Evolutionary conservation across 2,329 filamentous ascomycete species (phyloP).

Genomic region (Fusarium foetens): DNA sequence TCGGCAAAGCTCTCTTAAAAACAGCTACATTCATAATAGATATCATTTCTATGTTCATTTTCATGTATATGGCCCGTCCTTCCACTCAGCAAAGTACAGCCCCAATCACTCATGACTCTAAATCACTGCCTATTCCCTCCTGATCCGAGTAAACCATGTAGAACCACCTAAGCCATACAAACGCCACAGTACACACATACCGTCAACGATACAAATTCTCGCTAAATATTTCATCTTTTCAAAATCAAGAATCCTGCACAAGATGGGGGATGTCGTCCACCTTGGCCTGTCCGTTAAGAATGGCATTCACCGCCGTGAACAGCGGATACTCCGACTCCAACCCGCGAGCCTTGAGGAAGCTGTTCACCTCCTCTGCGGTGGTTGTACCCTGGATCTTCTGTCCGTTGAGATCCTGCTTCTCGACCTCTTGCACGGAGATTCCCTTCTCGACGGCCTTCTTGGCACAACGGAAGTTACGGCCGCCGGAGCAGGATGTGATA

Average conservation of each 20-base stretch:
- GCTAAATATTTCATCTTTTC: background rate
- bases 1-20: too few species aligned
- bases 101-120: background rate
- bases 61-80: background rate
- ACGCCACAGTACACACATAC: slow-evolving; percentile 33
- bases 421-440: slow-evolving; percentile 85
- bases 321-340: slow-evolving; percentile 87
- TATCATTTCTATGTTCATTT: slow-evolving; percentile 18
- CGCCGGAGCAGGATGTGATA: slow-evolving; percentile 92
- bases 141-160: slow-evolving; percentile 10
- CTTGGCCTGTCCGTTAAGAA: slow-evolving; percentile 78
- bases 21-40: background rate
- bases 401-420: slow-evolving; percentile 89
- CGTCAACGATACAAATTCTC: slow-evolving; percentile 19
- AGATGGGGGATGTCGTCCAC: slow-evolving; percentile 84
- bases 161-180: slow-evolving; percentile 31
- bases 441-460: slow-evolving; percentile 86
- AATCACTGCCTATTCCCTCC: slow-evolving; percentile 27
- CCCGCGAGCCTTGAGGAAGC: slow-evolving; percentile 82
- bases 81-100: background rate
- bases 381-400: slow-evolving; percentile 96
- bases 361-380: slow-evolving; percentile 91
- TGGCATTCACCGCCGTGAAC: slow-evolving; percentile 87
- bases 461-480: slow-evolving; percentile 93
- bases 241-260: slow-evolving; percentile 55